Evolutionary conservation across 495 filamentous ascomycete species (phyloP), one percentile per base, ranked within the genome.

Genomic region (Staphylotrichum tortipilum): DNA sequence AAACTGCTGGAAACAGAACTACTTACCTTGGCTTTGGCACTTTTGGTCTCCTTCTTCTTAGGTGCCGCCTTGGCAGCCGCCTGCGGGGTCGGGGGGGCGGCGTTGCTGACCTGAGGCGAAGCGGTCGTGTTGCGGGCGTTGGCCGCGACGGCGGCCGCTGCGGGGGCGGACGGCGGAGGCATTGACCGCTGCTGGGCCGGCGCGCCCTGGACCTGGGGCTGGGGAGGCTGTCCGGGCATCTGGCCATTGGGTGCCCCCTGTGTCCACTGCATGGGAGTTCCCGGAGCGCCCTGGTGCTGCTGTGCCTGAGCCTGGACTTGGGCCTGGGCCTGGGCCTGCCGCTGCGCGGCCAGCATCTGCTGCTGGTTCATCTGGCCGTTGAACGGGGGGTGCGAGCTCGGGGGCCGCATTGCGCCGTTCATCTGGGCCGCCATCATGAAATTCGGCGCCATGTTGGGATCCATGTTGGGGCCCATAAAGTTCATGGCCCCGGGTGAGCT

Each of bases 151-250:
- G 73, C 77, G 19, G 75, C 75, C 47, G 77, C 72, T 11, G 84
- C 75, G 7, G 86, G 87, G 21, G 83, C 86, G 50, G 86, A 85
- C n/a, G 92, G 91, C 12, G 90, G 91, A 37, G 87, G 88, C 89
- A 95, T 95, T 3, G 77, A 68, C 34, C 82, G 76, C 65, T 88
- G 85, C 60, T 88, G 85, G 3, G 40, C 45, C 11, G 88, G 84
- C 10, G 85, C 89, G 7, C 83, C 83, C 57, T 70, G 72, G 15
- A 85, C 81, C 30, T 76, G 76, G 42, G 81, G 78, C 42, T 76
- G 73, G 10, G 71, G 68, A 14, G 65, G 66, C 55, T 83, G 83
- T 37, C 79, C 76, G 21, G 74, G 73, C 78, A 88, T 84, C 31
- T 74, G 78, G 43, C 78, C 80, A 57, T 82, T 86, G 7, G 74